Conservation (phyloP, 257 asterid genomes). For the Echium plantagineum region DNA sequence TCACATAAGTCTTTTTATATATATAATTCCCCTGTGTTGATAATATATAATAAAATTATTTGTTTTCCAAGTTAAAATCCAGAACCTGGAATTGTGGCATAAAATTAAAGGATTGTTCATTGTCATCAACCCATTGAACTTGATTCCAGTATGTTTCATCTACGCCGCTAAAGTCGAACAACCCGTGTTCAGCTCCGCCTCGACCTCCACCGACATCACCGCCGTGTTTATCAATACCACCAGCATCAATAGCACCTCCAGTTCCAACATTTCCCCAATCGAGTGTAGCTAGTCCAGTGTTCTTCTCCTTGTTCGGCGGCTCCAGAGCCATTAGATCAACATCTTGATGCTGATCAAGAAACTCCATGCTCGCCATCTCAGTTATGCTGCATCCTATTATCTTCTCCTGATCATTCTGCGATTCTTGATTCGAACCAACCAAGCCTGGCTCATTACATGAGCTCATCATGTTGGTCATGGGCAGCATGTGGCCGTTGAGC, state of each 20-base stretch:
- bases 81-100: too few species aligned
- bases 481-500: conserved; percentile 40
- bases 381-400: conserved; percentile 5
- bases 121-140: too few species aligned
- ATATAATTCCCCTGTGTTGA: too few species aligned
- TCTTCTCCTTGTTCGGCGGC: conserved; percentile 19
- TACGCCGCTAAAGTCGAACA: too few species aligned
- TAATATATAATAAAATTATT: too few species aligned
- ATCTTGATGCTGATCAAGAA: conserved; percentile 20
- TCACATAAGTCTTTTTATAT: too few species aligned
- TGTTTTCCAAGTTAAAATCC: too few species aligned
- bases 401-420: background rate
- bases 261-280: conserved; percentile 40
- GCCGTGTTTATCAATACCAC: background rate
- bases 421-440: background rate
- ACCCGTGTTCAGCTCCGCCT: too few species aligned
- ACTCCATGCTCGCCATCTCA: conserved; percentile 24
- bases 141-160: too few species aligned
- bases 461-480: conserved; percentile 40
- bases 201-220: background rate
- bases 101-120: too few species aligned
- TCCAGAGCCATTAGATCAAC: conserved; percentile 20
- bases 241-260: conserved; percentile 4
- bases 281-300: conserved; percentile 26
- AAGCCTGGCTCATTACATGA: conserved; percentile 16